A percentile compares a stretch with the other conserved stretches of the same genome.
Conservation (phyloP, 495 filamentous ascomycete genomes). For the Penicillium canescens region DNA sequence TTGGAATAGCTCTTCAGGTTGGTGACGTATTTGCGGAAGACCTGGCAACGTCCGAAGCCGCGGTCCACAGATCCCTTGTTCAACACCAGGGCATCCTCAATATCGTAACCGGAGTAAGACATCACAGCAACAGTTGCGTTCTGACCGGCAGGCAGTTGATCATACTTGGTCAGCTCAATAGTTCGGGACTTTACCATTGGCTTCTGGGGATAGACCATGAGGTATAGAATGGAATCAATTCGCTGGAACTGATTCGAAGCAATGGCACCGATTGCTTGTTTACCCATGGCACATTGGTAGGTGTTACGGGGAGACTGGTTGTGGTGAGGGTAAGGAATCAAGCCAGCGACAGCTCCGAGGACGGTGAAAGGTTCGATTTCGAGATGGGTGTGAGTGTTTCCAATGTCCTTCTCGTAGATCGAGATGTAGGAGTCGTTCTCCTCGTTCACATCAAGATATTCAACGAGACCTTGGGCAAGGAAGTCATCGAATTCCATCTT, state of each 20-base stretch:
- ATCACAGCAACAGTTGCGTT: conserved; percentile 97
- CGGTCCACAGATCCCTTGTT: conserved; percentile 95
- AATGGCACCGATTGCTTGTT: conserved; percentile 98
- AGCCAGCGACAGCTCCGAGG: conserved; percentile 92
- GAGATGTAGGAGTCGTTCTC: conserved; percentile 95
- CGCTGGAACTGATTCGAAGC: conserved; percentile 95
- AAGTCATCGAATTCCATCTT: conserved; percentile 91
- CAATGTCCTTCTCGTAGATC: conserved; percentile 81
- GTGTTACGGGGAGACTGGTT: conserved; percentile 99
- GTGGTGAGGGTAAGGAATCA: conserved; percentile 98
- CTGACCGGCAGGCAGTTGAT: conserved; percentile 94
- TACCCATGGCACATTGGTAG: conserved; percentile 99
- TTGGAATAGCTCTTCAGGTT: conserved; percentile 81
- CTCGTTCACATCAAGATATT: conserved; percentile 97
- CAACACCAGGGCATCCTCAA: conserved; percentile 94
- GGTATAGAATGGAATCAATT: conserved; percentile 92
- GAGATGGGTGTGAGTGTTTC: conserved; percentile 79
- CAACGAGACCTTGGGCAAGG: conserved; percentile 80
- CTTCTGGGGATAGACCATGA: conserved; percentile 96
- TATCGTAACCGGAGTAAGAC: conserved; percentile 99
- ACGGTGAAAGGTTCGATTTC: conserved; percentile 99
- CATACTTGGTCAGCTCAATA: conserved; percentile 95
- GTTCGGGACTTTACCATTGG: conserved; percentile 96
- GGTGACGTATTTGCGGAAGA: conserved; percentile 83
- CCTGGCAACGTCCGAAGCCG: conserved; percentile 94